phyloP scores from a whole-genome alignment of 2,329 filamentous ascomycete genomes.

The Hypoxylon sp. region DNA sequence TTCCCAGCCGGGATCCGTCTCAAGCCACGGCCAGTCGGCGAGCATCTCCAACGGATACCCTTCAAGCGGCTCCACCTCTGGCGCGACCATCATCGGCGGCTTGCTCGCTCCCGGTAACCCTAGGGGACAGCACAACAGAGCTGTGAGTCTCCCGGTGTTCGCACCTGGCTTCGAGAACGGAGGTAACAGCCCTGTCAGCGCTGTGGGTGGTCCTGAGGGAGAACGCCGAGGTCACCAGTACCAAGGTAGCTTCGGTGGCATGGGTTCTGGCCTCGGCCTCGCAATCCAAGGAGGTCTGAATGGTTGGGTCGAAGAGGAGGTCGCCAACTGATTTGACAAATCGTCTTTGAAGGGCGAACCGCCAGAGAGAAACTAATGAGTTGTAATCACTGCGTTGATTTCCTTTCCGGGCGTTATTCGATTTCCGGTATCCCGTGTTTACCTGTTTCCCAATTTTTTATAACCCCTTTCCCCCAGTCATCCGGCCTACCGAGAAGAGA shows the following conservation, averaged over 20 bases:
- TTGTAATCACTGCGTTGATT: constrained; percentile 53
- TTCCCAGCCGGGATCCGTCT: constrained; percentile 66
- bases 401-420: constrained; percentile 41
- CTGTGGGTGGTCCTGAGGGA: constrained; percentile 57
- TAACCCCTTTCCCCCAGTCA: constrained; percentile 45
- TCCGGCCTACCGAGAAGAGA: constrained; percentile 23
- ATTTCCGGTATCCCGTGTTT: constrained; percentile 40
- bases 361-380: constrained; percentile 50
- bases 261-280: constrained; percentile 66
- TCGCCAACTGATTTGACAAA: constrained; percentile 58
- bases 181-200: constrained; percentile 59
- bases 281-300: constrained; percentile 70
- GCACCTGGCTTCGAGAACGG: constrained; percentile 70
- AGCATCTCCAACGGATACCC: constrained; percentile 72
- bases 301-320: constrained; percentile 73
- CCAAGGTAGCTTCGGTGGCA: constrained; percentile 68
- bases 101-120: constrained; percentile 75
- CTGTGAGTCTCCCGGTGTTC: constrained; percentile 84
- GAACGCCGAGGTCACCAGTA: constrained; percentile 72
- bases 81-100: constrained; percentile 75
- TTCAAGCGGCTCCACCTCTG: constrained; percentile 59
- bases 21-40: constrained; percentile 70
- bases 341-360: constrained; percentile 25
- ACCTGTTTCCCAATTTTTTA: constrained; percentile 46
- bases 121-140: constrained; percentile 74